Base-by-base conservation (phyloP, 495 filamentous ascomycete species). In the Corynascus novoguineensis region DNA sequence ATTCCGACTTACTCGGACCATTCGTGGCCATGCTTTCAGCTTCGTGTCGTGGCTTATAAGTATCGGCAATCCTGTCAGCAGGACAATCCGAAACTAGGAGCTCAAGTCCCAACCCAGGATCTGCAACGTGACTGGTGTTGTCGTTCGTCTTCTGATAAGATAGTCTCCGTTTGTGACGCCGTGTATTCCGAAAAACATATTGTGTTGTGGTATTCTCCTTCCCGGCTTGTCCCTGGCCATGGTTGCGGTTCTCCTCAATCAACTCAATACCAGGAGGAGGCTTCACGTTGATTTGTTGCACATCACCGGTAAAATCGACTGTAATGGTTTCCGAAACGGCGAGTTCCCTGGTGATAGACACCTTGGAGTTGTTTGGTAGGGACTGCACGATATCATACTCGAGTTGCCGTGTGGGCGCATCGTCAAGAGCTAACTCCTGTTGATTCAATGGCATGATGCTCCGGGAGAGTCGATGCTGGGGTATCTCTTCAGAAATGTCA, bases 321-420 rank as follows among this genome's bases (percentile, higher is more conserved):
- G 85, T 88, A 58, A 90, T 84, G 0, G 80, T 89, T 48, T 83
- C 84, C 4, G 82, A 85, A 7, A 83, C 87, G 19, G 79, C 75
- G 9, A 80, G 73, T 22, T 83, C 81, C 3, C 84, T 85, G 9
- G 76, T 83, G 44, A 90, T 84, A 7, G 84, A 86, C 34, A 87
- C 82, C 49, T 73, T 72, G 2, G 81, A 75, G 53, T 76, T 73
- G 11, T 72, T 61, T 0, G 77, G 73, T 24, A 82, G 60, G 0
- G 73, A 73, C 17, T 59, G 57, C 44, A 75, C 61, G 44, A 82
- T 79, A 47, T 76, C 70, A 24, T 68, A 67, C 57, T 69, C 77
- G 8, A 82, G 73, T 29, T 71, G 64, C 6, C 60, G 61, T 52
- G 78, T 77, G 7, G 74, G 67, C 7, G 69, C 54, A 38, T 68